Percentiles rank a stretch among this genome's conserved stretches.
These are phyloP conservation scores for Triangularia setosa DNA, from an alignment of 2,329 filamentous ascomycete species.

Conservation along the genomic window DNA sequence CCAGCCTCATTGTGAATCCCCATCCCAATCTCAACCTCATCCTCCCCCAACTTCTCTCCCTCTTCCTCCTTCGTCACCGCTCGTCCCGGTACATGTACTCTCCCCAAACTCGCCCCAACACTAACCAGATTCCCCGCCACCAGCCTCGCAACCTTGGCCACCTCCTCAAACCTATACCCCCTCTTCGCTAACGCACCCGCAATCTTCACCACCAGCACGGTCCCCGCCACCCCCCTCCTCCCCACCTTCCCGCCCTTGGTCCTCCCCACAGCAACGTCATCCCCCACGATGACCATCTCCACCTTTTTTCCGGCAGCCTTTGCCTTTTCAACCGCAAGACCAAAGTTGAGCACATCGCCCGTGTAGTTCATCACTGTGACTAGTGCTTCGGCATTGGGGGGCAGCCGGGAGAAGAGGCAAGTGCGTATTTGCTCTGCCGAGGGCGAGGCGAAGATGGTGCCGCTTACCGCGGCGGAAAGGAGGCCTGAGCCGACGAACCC, in stretches of 20 bases:
- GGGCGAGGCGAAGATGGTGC: conserved; percentile 76
- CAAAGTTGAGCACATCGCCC: conserved; percentile 85
- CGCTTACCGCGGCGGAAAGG: conserved; percentile 76
- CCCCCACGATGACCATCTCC: conserved; percentile 87
- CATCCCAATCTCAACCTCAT: conserved; percentile 67
- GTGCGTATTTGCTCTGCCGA: conserved; percentile 74
- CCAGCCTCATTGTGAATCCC: conserved; percentile 72
- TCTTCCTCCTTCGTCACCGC: conserved; percentile 36
- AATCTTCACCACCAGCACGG: conserved; percentile 88
- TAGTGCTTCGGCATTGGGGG: conserved; percentile 60
- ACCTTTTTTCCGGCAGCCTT: conserved; percentile 71
- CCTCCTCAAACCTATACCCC: conserved; percentile 65
- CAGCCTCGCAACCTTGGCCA: conserved; percentile 66
- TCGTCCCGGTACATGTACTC: conserved; percentile 90
- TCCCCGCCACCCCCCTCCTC: conserved; percentile 83
- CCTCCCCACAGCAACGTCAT: conserved; percentile 86
- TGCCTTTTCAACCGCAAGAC: conserved; percentile 89
- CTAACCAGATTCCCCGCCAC: conserved; percentile 74
- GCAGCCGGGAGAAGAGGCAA: conserved; percentile 70
- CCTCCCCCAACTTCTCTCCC: conserved; percentile 53
- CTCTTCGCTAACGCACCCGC: conserved; percentile 75
- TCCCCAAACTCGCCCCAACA: conserved; percentile 79
- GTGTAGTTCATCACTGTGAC: conserved; percentile 98
- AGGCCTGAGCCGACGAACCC: conserved; percentile 80
- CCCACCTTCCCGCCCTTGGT: conserved; percentile 86